These are phyloP conservation scores for Hydnum rufescens DNA, from an alignment of 768 basidiomycete species.

Conservation along the genomic window DNA sequence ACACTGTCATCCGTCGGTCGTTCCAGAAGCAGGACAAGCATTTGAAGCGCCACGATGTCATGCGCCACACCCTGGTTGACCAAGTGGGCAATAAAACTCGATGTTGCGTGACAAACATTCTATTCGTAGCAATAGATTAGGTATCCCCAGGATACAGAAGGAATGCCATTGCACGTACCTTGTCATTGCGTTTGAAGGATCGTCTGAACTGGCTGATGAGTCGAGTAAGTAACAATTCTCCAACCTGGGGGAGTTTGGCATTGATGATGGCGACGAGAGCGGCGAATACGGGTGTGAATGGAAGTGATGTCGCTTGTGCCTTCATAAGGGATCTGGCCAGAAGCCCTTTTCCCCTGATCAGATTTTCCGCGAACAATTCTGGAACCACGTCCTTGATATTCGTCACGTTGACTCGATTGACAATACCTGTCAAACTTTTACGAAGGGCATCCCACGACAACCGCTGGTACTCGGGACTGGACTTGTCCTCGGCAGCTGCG, in stretches of 20 bases:
- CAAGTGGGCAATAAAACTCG: constrained; percentile 52
- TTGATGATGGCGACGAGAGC: constrained; percentile 89
- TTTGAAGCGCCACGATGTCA: constrained; percentile 86
- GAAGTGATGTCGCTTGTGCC: constrained; percentile 89
- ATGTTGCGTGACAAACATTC: constrained; percentile 86
- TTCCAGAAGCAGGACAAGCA: constrained; percentile 87
- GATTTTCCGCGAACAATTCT: constrained; percentile 82
- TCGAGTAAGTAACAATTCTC: constrained; percentile 73
- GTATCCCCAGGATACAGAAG: not conserved
- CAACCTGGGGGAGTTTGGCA: constrained; percentile 90
- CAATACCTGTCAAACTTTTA: constrained; percentile 96
- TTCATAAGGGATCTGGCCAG: constrained; percentile 95
- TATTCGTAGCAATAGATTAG: constrained; percentile 16
- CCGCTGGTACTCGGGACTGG: constrained; percentile 76
- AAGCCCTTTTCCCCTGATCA: constrained; percentile 80
- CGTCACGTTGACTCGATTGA: constrained; percentile 92
- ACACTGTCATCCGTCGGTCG: constrained; percentile 94
- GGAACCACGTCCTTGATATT: constrained; percentile 92
- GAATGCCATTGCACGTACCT: constrained; percentile 32
- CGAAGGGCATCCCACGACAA: constrained; percentile 95
- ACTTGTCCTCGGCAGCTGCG: constrained; percentile 64
- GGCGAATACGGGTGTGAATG: constrained; percentile 94
- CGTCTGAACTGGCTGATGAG: constrained; percentile 89
- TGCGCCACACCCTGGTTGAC: constrained; percentile 81
- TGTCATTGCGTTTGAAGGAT: constrained; percentile 93